Base-by-base conservation (phyloP, 2,329 filamentous ascomycete genomes). In the Geosmithia morbida region DNA sequence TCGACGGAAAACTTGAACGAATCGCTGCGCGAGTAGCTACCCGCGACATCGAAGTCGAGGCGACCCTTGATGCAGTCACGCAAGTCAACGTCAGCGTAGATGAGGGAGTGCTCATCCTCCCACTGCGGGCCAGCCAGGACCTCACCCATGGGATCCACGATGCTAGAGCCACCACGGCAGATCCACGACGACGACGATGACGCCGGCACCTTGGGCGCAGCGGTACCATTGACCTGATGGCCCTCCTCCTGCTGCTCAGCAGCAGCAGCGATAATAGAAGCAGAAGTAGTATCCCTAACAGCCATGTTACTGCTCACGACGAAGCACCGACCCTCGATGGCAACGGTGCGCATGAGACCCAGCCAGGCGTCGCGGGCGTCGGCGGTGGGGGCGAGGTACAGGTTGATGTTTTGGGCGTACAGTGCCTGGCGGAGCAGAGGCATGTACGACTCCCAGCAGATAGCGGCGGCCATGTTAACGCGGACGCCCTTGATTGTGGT, bases 371-470 rank as follows among this genome's bases (percentile, higher is more conserved):
- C 85, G 51, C 89, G 74, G 18, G 73, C 77, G 65, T 96, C 90
- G 1, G 89, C 89, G 1, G 89, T 96, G 0, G 90, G 90, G 0
- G 89, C 88, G 2, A 96, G 77, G 64, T 90, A 96, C 13, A 96
- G 67, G 61, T 94, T 94, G 57, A 96, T 80, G 59, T 94, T 94
- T 63, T 96, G 90, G 2, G 79, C 75, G 62, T 96, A 97, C 39
- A 96, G 71, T 16, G 79, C 75, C 60, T 94, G 85, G 17, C 90
- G 77, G 7, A 96, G 70, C 17, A 96, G 68, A 0, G 89, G 89
- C 88, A 95, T 96, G 66, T 90, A 94, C 62, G 86, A 95, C 63
- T 97, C 89, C 89, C 89, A 96, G 70, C 89, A 95, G 54, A 97
- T 94, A 3, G 88, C 90, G 2, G 85, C 81, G 0, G 83, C 89